A percentile compares a stretch with the other conserved stretches of the same genome.
These are phyloP conservation scores for Ustilago cynodontis DNA, from an alignment of 1,284 basidiomycete species.

Conservation along the genomic window DNA sequence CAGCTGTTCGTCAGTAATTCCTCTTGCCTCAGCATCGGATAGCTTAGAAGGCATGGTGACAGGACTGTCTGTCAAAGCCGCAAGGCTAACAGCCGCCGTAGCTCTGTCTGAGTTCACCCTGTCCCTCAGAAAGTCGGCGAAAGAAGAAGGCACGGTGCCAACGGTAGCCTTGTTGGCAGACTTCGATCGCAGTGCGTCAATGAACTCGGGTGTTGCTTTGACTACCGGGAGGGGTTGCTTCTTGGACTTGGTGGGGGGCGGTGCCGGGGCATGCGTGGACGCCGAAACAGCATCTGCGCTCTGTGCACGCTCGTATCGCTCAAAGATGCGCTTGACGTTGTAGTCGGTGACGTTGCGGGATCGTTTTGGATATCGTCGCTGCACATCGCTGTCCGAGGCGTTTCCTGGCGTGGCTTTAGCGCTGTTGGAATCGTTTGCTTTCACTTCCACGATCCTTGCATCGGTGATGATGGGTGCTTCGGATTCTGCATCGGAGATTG, in stretches of 20 bases:
- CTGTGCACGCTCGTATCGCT: constrained; percentile 13
- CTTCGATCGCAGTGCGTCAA: constrained; percentile 25
- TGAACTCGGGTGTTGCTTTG: constrained; percentile 14
- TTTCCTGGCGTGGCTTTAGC: constrained; percentile 10
- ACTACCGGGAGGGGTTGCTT: constrained; percentile 12
- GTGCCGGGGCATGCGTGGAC: neutral
- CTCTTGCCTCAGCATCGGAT: constrained; percentile 11
- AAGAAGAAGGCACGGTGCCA: neutral
- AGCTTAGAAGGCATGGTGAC: neutral
- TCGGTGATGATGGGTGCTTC: constrained; percentile 16
- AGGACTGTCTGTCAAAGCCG: constrained; percentile 3
- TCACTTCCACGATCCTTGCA: constrained; percentile 7
- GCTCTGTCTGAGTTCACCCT: constrained; percentile 3
- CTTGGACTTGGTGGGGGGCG: constrained; percentile 1
- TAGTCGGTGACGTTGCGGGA: constrained; percentile 39
- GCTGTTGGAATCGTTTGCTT: constrained; percentile 16
- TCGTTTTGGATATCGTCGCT: constrained; percentile 34
- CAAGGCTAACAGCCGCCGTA: neutral
- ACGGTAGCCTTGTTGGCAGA: neutral
- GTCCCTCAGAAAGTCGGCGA: constrained; percentile 22
- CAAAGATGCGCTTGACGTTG: constrained; percentile 32
- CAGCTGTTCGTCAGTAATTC: neutral
- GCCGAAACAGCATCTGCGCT: neutral
- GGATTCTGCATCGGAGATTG: constrained; percentile 9
- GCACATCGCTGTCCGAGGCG: constrained; percentile 23